Conservation (phyloP, 2,329 filamentous ascomycete genomes). For the Graphium sp. region DNA sequence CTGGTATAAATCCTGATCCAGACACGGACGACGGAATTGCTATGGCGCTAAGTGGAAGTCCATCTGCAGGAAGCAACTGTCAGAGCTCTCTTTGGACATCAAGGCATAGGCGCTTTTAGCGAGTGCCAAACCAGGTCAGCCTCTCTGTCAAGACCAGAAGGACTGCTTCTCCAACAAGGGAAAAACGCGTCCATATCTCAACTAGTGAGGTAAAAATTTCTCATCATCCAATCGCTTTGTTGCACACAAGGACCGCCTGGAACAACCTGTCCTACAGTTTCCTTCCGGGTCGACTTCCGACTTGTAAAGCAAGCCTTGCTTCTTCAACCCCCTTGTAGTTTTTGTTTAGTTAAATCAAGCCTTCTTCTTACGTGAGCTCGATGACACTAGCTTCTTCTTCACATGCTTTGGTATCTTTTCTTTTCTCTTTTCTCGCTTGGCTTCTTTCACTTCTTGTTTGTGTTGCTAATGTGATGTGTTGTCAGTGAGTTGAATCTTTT, state of each 20-base stretch:
- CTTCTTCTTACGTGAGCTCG: slow-evolving; percentile 45
- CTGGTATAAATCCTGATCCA: no score
- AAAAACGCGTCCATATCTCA: neutral
- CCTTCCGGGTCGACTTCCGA: neutral
- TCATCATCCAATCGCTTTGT: neutral
- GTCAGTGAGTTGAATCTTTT: slow-evolving; percentile 9
- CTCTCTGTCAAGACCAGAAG: no score
- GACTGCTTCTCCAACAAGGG: neutral
- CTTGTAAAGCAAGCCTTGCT: no score
- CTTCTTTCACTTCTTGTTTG: slow-evolving; percentile 77
- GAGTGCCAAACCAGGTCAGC: no score
- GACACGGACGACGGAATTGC: no score
- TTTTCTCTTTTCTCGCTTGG: slow-evolving; percentile 82
- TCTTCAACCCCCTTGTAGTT: slow-evolving; percentile 6
- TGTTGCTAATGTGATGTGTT: slow-evolving; percentile 30
- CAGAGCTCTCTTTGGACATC: no score
- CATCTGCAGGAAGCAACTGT: no score
- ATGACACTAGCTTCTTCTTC: slow-evolving; percentile 72
- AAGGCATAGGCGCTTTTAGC: no score
- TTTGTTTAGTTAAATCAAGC: no score
- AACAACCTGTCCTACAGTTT: neutral
- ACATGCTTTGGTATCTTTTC: slow-evolving; percentile 93
- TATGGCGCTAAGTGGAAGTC: no score
- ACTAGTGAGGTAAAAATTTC: slow-evolving; percentile 1
- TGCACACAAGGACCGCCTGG: neutral